Evolutionary conservation across 306 rosid genomes (phyloP), one percentile per base, ranked within the genome.

Genomic region (Trifolium repens): DNA sequence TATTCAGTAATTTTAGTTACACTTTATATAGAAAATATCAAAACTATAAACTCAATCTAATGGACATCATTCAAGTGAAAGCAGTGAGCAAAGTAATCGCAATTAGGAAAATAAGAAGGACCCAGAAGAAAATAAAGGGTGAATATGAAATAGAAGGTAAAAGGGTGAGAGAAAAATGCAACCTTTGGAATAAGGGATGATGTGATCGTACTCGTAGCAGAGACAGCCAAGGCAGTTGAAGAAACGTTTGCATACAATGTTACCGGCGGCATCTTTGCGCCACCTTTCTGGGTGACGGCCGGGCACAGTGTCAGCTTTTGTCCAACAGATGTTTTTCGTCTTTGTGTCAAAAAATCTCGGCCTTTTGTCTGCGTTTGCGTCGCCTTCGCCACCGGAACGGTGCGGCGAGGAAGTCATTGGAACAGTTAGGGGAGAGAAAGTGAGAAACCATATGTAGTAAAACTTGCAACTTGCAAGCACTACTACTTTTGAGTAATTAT

Each of bases 211-310:
- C 90, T 94, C 93, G 66, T 90, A 94, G 86, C 97, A 94, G 82
- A 94, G 98, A 81, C 96, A 92, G 43, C 97, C 97, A 39, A 81
- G 88, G 77, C 98, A 90, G 80, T 92, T 90, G 82, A 87, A 81
- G 87, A 91, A 90, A 79, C 97, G 98, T 80, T 89, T 91, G 80
- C 98, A 94, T 71, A 94, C 96, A 37, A 90, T 39, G 85, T 94
- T 94, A 6, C 93, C 96, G 26, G 98, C 96, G 57, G 93, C 89
- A 84, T 94, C 98, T 71, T 88, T 78, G 79, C 98, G 96, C 97
- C 98, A 94, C 83, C 98, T 60, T 68, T 94, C 97, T 1, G 98
- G 98, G 61, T 91, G 97, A 24, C 98, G 90, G n/a, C 97, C 98
- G 13, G 91, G 75, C 3, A 90, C 88, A 8, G 62, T 76, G 8